Conservation (phyloP, 768 basidiomycete species). For the Calocera viscosa region DNA sequence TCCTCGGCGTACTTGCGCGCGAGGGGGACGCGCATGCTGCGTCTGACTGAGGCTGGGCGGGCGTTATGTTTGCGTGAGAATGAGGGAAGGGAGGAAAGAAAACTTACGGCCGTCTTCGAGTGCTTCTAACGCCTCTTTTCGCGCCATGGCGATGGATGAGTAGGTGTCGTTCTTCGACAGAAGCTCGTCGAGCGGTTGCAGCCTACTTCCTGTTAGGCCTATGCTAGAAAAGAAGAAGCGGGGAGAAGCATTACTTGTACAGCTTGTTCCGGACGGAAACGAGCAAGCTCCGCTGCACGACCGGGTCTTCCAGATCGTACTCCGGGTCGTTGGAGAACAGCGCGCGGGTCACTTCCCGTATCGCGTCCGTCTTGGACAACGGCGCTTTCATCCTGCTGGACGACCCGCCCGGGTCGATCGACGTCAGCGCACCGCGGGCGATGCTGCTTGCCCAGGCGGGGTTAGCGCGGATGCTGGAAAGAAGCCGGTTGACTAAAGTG, state of each 20-base stretch:
- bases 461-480: neutral
- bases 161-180: neutral
- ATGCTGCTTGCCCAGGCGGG: neutral
- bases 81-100: neutral
- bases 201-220: neutral
- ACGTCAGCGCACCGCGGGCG: neutral
- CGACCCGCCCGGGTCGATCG: neutral
- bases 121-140: neutral
- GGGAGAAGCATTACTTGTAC: slow-evolving; percentile 2
- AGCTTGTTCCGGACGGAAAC: slow-evolving; percentile 3
- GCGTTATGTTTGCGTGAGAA: neutral
- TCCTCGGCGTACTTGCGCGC: neutral
- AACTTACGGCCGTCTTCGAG: neutral
- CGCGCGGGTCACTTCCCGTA: neutral
- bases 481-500: neutral
- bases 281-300: neutral
- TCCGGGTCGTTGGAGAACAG: neutral
- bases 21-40: neutral
- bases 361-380: neutral
- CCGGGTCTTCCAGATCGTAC: neutral
- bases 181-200: neutral
- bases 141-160: neutral
- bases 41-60: neutral
- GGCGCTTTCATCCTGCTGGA: neutral
- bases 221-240: neutral